These are phyloP conservation scores for Microdochium bolleyi DNA, from an alignment of 2,329 filamentous ascomycete species.

Conservation along the genomic window DNA sequence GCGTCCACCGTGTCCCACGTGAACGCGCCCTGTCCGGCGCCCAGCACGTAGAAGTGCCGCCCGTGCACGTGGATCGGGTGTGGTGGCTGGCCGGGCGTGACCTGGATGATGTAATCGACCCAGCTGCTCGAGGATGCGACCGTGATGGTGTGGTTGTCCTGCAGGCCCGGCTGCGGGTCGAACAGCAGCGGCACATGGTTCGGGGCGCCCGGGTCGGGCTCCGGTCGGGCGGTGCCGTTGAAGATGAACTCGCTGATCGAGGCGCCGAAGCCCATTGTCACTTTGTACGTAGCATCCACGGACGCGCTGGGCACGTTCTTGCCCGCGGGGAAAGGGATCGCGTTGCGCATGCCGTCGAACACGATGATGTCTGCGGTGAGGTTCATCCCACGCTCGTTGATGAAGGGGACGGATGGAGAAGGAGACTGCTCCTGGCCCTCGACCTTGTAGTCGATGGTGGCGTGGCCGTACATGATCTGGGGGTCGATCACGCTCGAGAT, in stretches of 20 bases:
- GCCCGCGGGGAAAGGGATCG: conserved; percentile 39
- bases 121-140: conserved; percentile 31
- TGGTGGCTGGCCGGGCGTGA: conserved; percentile 23
- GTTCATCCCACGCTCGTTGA: conserved; percentile 39
- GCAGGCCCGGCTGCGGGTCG: conserved; percentile 23
- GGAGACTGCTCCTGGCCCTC: conserved; percentile 14
- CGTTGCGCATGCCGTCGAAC: conserved; percentile 29
- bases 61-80: conserved; percentile 60
- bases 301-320: conserved; percentile 23
- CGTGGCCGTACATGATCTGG: conserved; percentile 48
- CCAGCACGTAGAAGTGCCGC: conserved; percentile 51
- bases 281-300: conserved; percentile 36
- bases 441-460: conserved; percentile 31
- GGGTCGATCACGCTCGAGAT: conserved; percentile 36
- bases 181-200: conserved; percentile 40
- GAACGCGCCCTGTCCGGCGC: conserved; percentile 40
- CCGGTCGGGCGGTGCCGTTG: conserved; percentile 7
- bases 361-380: conserved; percentile 29
- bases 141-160: conserved; percentile 38
- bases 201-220: conserved; percentile 8
- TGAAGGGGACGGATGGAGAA: conserved; percentile 29
- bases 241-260: background rate
- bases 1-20: conserved; percentile 44
- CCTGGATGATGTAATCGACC: conserved; percentile 47
- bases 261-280: background rate